Evolutionary conservation across 306 rosid species (phyloP).

Genomic region (Dryas octopetala): DNA sequence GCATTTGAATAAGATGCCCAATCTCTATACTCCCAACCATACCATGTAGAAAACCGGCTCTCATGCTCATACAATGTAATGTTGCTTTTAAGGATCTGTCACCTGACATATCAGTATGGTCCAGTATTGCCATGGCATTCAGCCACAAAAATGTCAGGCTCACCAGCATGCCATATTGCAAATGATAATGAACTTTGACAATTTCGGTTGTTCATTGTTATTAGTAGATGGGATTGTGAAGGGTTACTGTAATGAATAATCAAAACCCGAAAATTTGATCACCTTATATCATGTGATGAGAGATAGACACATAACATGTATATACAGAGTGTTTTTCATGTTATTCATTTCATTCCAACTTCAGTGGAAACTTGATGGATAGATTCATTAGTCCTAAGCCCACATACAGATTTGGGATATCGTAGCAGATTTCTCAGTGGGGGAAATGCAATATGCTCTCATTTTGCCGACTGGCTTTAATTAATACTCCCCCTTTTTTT

Average conservation of each 20-base stretch:
- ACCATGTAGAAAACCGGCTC: slow-evolving; percentile 4
- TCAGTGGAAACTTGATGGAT: too few relatives aligned
- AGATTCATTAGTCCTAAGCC: too few relatives aligned
- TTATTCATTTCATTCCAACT: too few relatives aligned
- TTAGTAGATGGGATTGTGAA: not conserved
- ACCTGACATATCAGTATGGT: not conserved
- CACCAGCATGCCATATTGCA: slow-evolving; percentile 2
- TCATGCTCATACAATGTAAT: not conserved
- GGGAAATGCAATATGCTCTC: too few relatives aligned
- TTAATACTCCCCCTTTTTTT: too few relatives aligned
- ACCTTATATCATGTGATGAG: too few relatives aligned
- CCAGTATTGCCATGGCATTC: not conserved
- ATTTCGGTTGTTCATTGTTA: not conserved
- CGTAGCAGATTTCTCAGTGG: too few relatives aligned
- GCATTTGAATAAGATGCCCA: slow-evolving; percentile 47
- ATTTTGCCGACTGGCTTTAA: too few relatives aligned
- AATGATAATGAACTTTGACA: not conserved
- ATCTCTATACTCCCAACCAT: slow-evolving; percentile 15
- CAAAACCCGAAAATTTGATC: not conserved
- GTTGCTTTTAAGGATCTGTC: not conserved
- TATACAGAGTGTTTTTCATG: too few relatives aligned
- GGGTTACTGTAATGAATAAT: not conserved
- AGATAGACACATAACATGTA: too few relatives aligned
- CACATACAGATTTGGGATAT: too few relatives aligned
- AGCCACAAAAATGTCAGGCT: not conserved